These are phyloP conservation scores for Heterotrichella gracilis DNA, from an alignment of 352 stramenopile genomes.

Conservation along the genomic window DNA sequence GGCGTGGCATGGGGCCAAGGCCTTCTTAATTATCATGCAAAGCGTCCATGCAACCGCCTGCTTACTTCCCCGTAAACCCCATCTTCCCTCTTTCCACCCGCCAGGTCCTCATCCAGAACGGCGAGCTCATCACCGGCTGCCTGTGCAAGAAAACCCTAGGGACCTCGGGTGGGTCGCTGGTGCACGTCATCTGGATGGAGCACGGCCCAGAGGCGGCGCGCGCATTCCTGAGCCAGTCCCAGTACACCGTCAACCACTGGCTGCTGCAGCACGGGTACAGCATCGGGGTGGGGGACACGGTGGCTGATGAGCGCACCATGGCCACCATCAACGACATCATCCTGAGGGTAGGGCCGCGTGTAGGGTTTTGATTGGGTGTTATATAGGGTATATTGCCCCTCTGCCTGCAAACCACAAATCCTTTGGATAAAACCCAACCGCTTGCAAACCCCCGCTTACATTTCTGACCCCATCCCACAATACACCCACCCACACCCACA, in stretches of 20 bases:
- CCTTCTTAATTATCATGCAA: no score
- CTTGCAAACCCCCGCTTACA: no score
- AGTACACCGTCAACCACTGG: conserved; percentile 93
- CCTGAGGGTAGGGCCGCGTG: conserved; percentile 50
- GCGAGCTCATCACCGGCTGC: conserved; percentile 72
- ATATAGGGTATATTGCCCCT: no score
- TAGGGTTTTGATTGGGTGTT: no score
- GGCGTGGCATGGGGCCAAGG: no score
- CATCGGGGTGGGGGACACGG: conserved; percentile 86
- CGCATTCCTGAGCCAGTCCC: conserved; percentile 53
- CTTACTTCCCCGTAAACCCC: no score
- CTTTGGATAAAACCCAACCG: no score
- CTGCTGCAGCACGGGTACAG: conserved; percentile 81
- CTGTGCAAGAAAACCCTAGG: conserved; percentile 98
- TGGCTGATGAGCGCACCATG: conserved; percentile 82
- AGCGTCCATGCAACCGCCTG: no score
- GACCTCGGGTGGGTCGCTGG: conserved; percentile 59
- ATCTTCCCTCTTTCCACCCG: conserved; percentile 1
- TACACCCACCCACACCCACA: no score
- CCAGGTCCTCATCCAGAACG: conserved; percentile 70
- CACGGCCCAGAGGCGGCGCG: conserved; percentile 32
- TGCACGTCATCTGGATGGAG: conserved; percentile 65
- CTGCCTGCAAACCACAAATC: no score
- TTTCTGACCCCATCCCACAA: no score
- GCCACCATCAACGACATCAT: conserved; percentile 91